Base-by-base conservation (phyloP, 192 early-diverging fungal species). In the Chytriomyces sp. region DNA sequence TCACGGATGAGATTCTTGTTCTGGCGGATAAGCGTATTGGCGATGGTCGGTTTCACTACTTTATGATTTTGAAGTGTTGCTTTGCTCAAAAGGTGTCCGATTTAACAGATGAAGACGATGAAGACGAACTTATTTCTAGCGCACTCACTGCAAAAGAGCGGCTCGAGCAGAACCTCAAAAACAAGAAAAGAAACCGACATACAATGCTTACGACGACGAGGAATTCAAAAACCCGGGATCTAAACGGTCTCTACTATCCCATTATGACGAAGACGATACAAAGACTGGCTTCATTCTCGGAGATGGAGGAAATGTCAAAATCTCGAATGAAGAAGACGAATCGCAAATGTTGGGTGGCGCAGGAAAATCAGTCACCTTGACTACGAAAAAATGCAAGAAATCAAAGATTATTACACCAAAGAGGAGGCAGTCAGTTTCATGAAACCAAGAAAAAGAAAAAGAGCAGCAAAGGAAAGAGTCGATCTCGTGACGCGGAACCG, bases 371-470 rank as follows among this genome's bases (percentile, higher is more conserved):
- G 84, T 91, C 35, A 80, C 85, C 9, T 69, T 94, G 74, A 77
- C 9, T 81, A 81, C 66, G 68, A 82, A 45, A 81, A 84, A 49
- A 80, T 72, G 23, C 85, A 85, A 48, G 89, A 93, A 79, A 90
- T 93, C 44, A 89, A 90, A 64, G 96, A 97, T 77, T 96, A 94
- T 79, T 96, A 97, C 84, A 95, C 95, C 57, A 87, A 91, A 62
- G 93, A 96, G 50, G 95, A 98, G 81, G 62, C 47, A 9, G 86
- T 92, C 1, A 76, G 91, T 6, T 68, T 87, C 13, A 95, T 97
- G 64, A 93, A 93, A 66, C 95, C 95, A 84, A 91, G 45, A 95
- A 93, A 79, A 92, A 92, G 85, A 82, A 86, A 64, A 83, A 83
- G 66, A n/a, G 16, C 53, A 57, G 53, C 44, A 50, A 70, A 23